Evolutionary conservation across 2,329 filamentous ascomycete species (phyloP), one percentile per base, ranked within the genome.

Genomic region (Dothidotthia symphoricarpi): DNA sequence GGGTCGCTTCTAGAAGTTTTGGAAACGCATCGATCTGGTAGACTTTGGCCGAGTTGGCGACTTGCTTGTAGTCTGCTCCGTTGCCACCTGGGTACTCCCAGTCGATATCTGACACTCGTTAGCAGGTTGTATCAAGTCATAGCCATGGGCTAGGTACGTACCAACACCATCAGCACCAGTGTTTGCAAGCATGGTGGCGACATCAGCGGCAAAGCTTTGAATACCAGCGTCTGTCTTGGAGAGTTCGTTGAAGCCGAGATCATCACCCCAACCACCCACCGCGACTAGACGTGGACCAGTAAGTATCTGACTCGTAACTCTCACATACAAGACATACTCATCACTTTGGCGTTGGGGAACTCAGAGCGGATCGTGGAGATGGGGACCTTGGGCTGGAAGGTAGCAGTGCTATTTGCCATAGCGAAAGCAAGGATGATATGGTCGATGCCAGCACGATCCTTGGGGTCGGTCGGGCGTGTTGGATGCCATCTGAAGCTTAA

Each of bases 211-310:
- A 66, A 84, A 89, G 6, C 66, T 67, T 43, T 72, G 69, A 12
- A 82, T 76, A 1, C 73, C 75, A 7, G 63, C 51, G 1, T 75
- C 70, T 3, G 73, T 72, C 34, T 69, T 72, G 1, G 81, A 78
- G 0, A 76, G 83, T 2, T 41, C 61, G 0, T 76, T 74, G 54
- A 86, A 88, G 0, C 83, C 84, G 6, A 64, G 60, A 0, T 76
- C 81, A 43, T 87, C 82, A 0, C 83, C 84, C 85, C 85, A 89
- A 35, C 85, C 85, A 9, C 85, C 85, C 46, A 89, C 80, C 14
- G 85, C 83, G 19, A 22, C 19, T 22, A 22, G 9, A 22, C 19
- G 5, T 44, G 26, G 5, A 4, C 16, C 36, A 14, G 27, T 44
- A 12, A 43, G 41, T 24, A 25, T 6, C 4, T 19, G 1, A 12